A percentile compares a stretch with the other conserved stretches of the same genome.
These are phyloP conservation scores for Melastoma candidum DNA, from an alignment of 441 rosid genomes.

Conservation along the genomic window DNA sequence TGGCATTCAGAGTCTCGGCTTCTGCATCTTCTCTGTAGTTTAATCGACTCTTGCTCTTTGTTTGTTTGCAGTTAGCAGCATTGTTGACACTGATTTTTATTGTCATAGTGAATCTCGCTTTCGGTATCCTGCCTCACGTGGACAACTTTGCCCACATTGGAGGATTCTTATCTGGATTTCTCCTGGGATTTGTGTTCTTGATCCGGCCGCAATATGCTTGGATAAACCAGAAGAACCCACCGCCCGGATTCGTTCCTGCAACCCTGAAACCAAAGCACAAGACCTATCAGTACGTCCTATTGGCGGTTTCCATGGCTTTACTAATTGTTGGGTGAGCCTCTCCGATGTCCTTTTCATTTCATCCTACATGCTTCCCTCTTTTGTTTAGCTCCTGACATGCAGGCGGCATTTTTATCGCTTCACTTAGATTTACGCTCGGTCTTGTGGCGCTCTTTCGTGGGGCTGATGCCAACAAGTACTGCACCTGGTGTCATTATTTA, in stretches of 20 bases:
- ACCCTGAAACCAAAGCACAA: constrained; percentile 59
- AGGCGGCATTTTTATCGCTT: not conserved
- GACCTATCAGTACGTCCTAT: constrained; percentile 65
- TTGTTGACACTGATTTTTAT: constrained; percentile 62
- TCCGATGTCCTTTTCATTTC: not conserved
- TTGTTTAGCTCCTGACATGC: not conserved
- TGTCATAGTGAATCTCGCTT: constrained; percentile 56
- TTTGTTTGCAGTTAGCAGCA: constrained; percentile 63
- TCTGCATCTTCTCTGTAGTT: constrained; percentile 5
- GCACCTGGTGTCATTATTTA: constrained; percentile 85
- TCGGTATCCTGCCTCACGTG: constrained; percentile 86
- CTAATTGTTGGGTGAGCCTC: constrained; percentile 50
- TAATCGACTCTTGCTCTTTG: constrained; percentile 11
- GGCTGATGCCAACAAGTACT: constrained; percentile 42
- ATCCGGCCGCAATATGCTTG: constrained; percentile 83
- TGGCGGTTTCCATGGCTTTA: constrained; percentile 42
- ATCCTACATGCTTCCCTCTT: not conserved
- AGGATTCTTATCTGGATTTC: constrained; percentile 78
- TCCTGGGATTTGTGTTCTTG: constrained; percentile 73
- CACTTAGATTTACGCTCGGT: constrained; percentile 42
- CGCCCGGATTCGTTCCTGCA: constrained; percentile 32
- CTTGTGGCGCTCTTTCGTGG: constrained; percentile 50
- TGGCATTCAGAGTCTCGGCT: too few species aligned
- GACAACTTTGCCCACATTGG: constrained; percentile 97
- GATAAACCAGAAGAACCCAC: constrained; percentile 46